A percentile compares a stretch with the other conserved stretches of the same genome.
phyloP scores from a whole-genome alignment of 176 grass and related monocot species.

The sorghum (Sorghum bicolor) region DNA sequence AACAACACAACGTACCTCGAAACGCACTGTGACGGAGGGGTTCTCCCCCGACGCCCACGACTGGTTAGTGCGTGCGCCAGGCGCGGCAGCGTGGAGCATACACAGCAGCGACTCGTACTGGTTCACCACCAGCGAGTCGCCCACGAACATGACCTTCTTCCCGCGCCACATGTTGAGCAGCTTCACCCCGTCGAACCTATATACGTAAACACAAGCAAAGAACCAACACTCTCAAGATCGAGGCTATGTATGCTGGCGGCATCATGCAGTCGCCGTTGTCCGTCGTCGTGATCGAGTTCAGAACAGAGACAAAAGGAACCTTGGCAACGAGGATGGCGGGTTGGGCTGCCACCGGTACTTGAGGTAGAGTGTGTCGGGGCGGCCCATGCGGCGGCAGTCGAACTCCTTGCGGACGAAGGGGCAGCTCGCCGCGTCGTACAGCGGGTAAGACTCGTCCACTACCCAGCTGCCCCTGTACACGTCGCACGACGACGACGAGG shows the following conservation, averaged over 20 bases:
- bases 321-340: conserved; percentile 60
- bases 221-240: too few species aligned
- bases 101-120: conserved; percentile 88
- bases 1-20: conserved; percentile 62
- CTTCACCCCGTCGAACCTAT: conserved; percentile 66
- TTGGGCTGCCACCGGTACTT: conserved; percentile 74
- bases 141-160: conserved; percentile 89
- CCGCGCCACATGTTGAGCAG: conserved; percentile 55
- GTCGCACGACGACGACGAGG: conserved; percentile 45
- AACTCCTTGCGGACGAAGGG: conserved; percentile 75
- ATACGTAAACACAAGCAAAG: background rate
- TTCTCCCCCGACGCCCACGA: conserved; percentile 9
- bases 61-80: conserved; percentile 22
- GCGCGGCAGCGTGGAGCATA: conserved; percentile 59
- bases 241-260: background rate
- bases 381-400: conserved; percentile 63
- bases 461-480: conserved; percentile 68
- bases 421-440: conserved; percentile 68
- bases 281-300: background rate
- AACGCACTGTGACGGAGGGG: conserved; percentile 30
- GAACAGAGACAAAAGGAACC: conserved; percentile 29
- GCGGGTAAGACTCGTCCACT: conserved; percentile 63
- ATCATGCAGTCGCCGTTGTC: background rate
- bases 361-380: conserved; percentile 66
- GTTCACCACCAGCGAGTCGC: conserved; percentile 80